A percentile compares a stretch with the other conserved stretches of the same genome.
Conservation (phyloP, 176 grass and related monocot genomes). For the Carex cristatella region DNA sequence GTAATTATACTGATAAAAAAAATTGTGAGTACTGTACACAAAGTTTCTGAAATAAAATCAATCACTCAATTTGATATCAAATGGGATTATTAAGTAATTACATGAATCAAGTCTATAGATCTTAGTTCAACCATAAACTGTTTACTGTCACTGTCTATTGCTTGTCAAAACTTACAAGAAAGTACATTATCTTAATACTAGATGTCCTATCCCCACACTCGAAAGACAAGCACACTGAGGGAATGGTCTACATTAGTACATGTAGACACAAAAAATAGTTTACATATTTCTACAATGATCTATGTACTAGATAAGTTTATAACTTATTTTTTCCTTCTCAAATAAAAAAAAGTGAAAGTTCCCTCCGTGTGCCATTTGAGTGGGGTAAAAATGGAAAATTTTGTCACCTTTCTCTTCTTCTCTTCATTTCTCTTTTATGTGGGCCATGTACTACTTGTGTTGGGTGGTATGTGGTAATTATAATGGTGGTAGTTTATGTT, state of each 20-base stretch:
- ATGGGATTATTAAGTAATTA: background rate
- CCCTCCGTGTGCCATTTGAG: background rate
- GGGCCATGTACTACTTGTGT: background rate
- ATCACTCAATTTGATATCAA: slow-evolving; percentile 1
- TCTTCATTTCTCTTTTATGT: background rate
- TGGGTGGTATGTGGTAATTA: slow-evolving; percentile 18
- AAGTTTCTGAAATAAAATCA: background rate
- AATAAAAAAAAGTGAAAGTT: slow-evolving; percentile 3
- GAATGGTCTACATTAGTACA: background rate
- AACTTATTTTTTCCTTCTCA: background rate
- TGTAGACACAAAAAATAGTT: background rate
- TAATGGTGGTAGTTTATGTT: slow-evolving; percentile 38
- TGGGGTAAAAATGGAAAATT: background rate
- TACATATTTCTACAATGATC: slow-evolving; percentile 13
- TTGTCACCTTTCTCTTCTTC: background rate
- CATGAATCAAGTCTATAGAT: background rate
- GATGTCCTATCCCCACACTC: background rate
- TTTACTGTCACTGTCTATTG: background rate
- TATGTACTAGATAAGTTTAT: slow-evolving; percentile 4
- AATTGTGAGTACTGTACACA: background rate
- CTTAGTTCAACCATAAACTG: background rate
- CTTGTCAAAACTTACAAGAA: background rate
- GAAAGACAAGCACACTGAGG: background rate
- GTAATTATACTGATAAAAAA: too few species aligned
- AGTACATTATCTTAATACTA: slow-evolving; percentile 3